Base-by-base conservation (phyloP, 2,329 filamentous ascomycete genomes). In the Ustulina deusta region DNA sequence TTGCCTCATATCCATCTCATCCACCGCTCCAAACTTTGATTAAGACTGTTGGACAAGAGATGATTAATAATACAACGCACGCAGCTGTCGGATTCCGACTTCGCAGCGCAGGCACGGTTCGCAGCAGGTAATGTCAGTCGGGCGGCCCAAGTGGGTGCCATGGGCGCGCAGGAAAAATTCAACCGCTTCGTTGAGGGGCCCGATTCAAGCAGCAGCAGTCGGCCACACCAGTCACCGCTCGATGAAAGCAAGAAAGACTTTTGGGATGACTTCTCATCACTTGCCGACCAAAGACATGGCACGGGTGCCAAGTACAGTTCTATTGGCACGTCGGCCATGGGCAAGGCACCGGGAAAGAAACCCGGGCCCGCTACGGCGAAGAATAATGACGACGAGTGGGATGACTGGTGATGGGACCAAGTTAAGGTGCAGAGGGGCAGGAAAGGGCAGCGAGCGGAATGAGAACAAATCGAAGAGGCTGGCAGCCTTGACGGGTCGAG, bases 231-330 rank as follows among this genome's bases (percentile, higher is more conserved):
- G 46, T 3, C 63, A 61, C 82, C 79, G 63, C 75, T 89, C 59
- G 85, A 90, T 75, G 85, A 83, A 85, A 91, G 79, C 87, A 92
- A 90, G 80, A 91, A 91, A 78, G 91, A 92, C 73, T 97, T 97
- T 81, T 97, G 94, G 94, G 94, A 97, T 78, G 91, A 91, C 73
- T 97, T 98, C 80, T 91, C 93, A 0, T 88, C 87, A 32, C 79
- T 91, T 29, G 91, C 89, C 0, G 87, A 91, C 81, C 83, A 87
- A 74, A 80, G 81, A 66, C 80, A 82, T 65, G 78, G 72, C 48
- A 77, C 76, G 13, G 78, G 76, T 49, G 80, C 74, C 36, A 77
- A 78, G 71, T 76, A 81, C 65, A 86, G 82, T 73, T 82, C 86
- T 2, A 87, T 89, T 68, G 87, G 87, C 36, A 89, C 87, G 22